phyloP scores from a whole-genome alignment of 2,329 filamentous ascomycete species.

The Fonsecaea nubica region DNA sequence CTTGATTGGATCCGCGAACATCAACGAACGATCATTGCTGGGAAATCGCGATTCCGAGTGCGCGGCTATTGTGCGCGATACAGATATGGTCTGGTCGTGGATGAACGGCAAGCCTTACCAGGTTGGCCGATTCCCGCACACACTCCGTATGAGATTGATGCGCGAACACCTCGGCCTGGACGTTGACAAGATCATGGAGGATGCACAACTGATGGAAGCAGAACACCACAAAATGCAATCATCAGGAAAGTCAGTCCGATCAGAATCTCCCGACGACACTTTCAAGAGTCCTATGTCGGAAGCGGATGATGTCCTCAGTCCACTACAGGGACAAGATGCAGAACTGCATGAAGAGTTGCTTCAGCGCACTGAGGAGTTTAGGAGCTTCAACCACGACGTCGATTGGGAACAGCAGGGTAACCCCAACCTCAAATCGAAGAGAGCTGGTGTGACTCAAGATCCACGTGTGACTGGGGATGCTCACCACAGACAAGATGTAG shows the following conservation, averaged over 20 bases:
- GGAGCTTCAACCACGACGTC: slow-evolving; percentile 79
- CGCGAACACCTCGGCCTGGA: slow-evolving; percentile 95
- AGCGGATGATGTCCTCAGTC: slow-evolving; percentile 25
- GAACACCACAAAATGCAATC: slow-evolving; percentile 57
- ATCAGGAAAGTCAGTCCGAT: slow-evolving; percentile 56
- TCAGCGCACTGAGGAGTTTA: slow-evolving; percentile 61
- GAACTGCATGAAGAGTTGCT: slow-evolving; percentile 60
- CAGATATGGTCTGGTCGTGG: slow-evolving; percentile 86
- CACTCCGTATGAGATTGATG: slow-evolving; percentile 91
- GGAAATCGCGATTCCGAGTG: slow-evolving; percentile 91
- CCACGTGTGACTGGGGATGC: slow-evolving; percentile 65
- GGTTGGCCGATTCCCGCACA: slow-evolving; percentile 91
- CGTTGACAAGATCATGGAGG: slow-evolving; percentile 86
- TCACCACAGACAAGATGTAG: slow-evolving; percentile 75
- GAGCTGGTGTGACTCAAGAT: slow-evolving; percentile 61
- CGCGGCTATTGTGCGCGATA: slow-evolving; percentile 87
- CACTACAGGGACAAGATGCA: slow-evolving; percentile 36
- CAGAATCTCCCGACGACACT: slow-evolving; percentile 37
- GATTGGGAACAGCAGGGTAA: slow-evolving; percentile 66
- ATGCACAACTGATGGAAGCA: slow-evolving; percentile 72
- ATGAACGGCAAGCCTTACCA: slow-evolving; percentile 91
- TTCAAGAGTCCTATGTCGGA: slow-evolving; percentile 29
- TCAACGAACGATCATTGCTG: slow-evolving; percentile 96
- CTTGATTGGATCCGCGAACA: slow-evolving; percentile 96
- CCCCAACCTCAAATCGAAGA: slow-evolving; percentile 61